phyloP scores from a whole-genome alignment of 2,329 filamentous ascomycete genomes.

The Chrysosporium queenslandicum region DNA sequence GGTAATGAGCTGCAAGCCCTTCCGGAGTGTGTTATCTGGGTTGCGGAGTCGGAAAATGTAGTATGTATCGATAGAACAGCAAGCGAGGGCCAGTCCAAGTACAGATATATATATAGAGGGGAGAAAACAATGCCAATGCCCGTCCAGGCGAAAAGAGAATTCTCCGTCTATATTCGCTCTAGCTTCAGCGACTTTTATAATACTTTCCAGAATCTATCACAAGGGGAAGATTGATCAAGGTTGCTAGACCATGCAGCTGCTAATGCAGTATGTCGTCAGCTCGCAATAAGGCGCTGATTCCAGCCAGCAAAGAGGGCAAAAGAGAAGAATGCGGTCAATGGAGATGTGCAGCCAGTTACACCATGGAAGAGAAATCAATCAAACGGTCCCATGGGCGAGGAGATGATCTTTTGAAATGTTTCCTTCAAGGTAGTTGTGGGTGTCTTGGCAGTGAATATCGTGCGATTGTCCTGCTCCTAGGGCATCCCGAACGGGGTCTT shows the following conservation, averaged over 20 bases:
- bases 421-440: not conserved
- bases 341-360: not conserved
- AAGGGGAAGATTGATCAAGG: not conserved
- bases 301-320: not conserved
- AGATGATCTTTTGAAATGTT: not conserved
- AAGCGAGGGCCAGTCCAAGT: not conserved
- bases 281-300: not conserved
- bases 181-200: not conserved
- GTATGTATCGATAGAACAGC: not conserved
- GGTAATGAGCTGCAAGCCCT: too few relatives aligned
- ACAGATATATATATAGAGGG: not conserved
- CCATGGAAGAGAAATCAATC: not conserved
- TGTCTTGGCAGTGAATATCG: slow-evolving; percentile 5
- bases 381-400: not conserved
- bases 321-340: not conserved
- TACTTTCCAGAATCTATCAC: not conserved
- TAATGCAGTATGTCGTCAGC: slow-evolving; percentile 4
- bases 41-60: not conserved
- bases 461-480: slow-evolving; percentile 1
- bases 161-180: not conserved
- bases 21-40: too few relatives aligned
- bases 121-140: not conserved
- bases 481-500: slow-evolving; percentile 1
- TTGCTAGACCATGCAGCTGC: not conserved
- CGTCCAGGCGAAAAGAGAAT: not conserved